phyloP scores from a whole-genome alignment of 495 filamentous ascomycete species.

The Xylaria grammica region DNA sequence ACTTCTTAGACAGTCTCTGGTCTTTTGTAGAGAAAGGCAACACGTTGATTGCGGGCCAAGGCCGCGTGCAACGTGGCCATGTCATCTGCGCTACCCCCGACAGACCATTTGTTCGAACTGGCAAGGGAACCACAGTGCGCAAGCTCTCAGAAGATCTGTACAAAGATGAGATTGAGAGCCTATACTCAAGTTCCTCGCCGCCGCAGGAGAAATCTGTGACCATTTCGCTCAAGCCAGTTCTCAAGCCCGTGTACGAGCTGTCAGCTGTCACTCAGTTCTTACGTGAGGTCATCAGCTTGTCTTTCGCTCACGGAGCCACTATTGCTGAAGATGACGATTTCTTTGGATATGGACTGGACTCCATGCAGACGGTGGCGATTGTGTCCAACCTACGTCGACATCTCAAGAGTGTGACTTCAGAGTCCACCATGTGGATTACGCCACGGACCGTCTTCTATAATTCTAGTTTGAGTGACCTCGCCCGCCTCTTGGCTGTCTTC shows the following conservation, averaged over 20 bases:
- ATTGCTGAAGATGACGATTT: constrained; percentile 8
- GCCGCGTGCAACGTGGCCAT: background rate
- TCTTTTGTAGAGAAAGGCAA: constrained; percentile 24
- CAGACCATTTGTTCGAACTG: background rate
- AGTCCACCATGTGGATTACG: background rate
- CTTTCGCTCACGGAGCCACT: background rate
- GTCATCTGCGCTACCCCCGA: background rate
- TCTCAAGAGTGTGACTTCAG: background rate
- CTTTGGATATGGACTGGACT: background rate
- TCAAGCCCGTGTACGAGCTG: background rate
- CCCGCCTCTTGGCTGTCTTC: background rate
- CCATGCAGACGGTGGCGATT: background rate
- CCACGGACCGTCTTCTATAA: constrained; percentile 8
- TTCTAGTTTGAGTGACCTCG: background rate
- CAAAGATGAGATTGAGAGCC: background rate
- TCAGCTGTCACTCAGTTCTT: background rate
- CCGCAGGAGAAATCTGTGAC: constrained; percentile 45
- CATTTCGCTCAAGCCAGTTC: constrained; percentile 20
- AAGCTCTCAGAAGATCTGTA: background rate
- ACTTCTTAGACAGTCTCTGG: constrained; percentile 20
- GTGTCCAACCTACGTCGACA: background rate
- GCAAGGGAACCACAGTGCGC: background rate
- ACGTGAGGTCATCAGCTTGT: background rate
- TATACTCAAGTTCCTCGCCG: constrained; percentile 18
- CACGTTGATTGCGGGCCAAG: background rate